Evolutionary conservation across 2,329 filamentous ascomycete genomes (phyloP).

Genomic region (Ramularia endophylla): DNA sequence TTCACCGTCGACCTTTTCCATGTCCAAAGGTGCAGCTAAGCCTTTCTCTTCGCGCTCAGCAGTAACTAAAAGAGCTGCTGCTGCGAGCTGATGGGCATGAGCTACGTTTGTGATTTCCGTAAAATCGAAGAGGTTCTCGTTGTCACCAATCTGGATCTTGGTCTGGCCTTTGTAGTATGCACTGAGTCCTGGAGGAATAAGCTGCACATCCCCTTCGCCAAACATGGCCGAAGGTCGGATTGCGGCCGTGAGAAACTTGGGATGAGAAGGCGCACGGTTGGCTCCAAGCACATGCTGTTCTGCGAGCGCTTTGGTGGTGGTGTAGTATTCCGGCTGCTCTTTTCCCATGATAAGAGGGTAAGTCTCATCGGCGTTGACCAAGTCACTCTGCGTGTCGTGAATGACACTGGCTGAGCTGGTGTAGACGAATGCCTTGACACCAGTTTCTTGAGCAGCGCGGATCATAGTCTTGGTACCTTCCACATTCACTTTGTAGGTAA

Average conservation of each 20-base stretch:
- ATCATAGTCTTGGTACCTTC: slow-evolving; percentile 46
- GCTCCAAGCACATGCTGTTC: slow-evolving; percentile 44
- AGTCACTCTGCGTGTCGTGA: slow-evolving; percentile 38
- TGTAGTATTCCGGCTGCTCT: slow-evolving; percentile 47
- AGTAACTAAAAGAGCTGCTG: slow-evolving; percentile 44
- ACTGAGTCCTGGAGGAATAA: slow-evolving; percentile 40
- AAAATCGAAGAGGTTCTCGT: slow-evolving; percentile 50
- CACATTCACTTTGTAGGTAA: slow-evolving; percentile 48
- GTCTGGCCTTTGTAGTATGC: slow-evolving; percentile 43
- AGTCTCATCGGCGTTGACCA: slow-evolving; percentile 46
- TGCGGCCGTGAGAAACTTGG: slow-evolving; percentile 44
- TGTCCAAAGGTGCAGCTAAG: slow-evolving; percentile 36
- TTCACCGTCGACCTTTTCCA: slow-evolving; percentile 46
- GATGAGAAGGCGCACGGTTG: slow-evolving; percentile 37
- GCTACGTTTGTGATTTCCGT: slow-evolving; percentile 49
- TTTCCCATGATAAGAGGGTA: slow-evolving; percentile 42
- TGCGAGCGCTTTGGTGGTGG: slow-evolving; percentile 45
- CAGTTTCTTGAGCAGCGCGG: slow-evolving; percentile 41
- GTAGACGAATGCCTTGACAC: slow-evolving; percentile 49
- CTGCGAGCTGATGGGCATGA: slow-evolving; percentile 47
- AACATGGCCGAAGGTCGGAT: slow-evolving; percentile 49
- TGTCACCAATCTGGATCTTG: slow-evolving; percentile 46
- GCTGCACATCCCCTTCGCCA: slow-evolving; percentile 44
- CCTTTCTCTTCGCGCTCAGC: slow-evolving; percentile 29
- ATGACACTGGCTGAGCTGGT: slow-evolving; percentile 48